Evolutionary conservation across 2,329 filamentous ascomycete genomes (phyloP).

Genomic region (Xylariaceae sp.): DNA sequence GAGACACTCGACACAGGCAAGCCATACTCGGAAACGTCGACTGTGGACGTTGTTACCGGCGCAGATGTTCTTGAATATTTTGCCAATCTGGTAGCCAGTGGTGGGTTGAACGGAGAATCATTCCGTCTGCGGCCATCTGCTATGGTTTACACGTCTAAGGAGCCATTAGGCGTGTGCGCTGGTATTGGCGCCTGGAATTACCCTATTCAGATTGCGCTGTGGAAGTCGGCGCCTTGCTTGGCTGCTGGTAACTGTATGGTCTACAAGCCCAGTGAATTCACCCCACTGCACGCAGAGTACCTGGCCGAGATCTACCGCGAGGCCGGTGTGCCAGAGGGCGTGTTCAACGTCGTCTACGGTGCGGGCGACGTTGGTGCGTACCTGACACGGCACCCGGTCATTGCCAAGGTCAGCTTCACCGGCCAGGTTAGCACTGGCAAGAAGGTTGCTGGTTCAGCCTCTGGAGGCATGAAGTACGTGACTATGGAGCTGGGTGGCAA

Average conservation of each 20-base stretch:
- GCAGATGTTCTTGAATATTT: conserved; percentile 86
- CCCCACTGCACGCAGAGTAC: conserved; percentile 73
- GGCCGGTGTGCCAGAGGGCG: conserved; percentile 74
- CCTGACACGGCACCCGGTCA: conserved; percentile 64
- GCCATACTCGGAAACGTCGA: conserved; percentile 76
- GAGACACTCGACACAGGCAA: conserved; percentile 88
- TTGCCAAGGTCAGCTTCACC: conserved; percentile 87
- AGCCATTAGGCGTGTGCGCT: conserved; percentile 76
- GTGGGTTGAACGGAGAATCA: conserved; percentile 76
- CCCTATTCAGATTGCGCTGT: conserved; percentile 83
- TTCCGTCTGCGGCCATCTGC: conserved; percentile 70
- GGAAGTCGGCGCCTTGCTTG: conserved; percentile 83
- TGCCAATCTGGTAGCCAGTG: conserved; percentile 71
- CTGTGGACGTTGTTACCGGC: conserved; percentile 77
- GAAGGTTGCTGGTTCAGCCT: conserved; percentile 74
- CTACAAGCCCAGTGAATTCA: conserved; percentile 86
- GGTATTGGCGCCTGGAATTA: conserved; percentile 93
- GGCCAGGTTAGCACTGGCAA: conserved; percentile 79
- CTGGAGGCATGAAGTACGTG: conserved; percentile 79
- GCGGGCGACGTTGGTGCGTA: conserved; percentile 73
- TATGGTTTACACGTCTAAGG: conserved; percentile 79
- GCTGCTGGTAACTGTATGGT: conserved; percentile 87
- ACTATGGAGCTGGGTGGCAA: conserved; percentile 93
- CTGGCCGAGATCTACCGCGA: conserved; percentile 74
- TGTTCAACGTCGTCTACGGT: conserved; percentile 85